Base-by-base conservation (phyloP, 1,139 yeast genomes). In the Yamadazyma mexicana region DNA sequence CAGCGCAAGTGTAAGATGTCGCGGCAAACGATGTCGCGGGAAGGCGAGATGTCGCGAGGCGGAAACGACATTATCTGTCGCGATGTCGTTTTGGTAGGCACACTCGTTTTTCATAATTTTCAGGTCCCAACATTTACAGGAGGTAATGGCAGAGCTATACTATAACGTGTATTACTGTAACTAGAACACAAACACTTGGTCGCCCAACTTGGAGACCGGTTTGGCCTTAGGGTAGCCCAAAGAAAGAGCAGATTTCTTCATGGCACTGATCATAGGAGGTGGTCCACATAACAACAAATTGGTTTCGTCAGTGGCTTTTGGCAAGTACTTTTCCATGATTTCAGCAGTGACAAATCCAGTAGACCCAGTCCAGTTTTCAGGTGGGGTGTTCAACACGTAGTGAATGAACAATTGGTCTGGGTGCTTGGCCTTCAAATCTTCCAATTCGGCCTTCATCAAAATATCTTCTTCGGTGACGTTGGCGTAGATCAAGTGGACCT, bases 271-370 rank as follows among this genome's bases (percentile, higher is more conserved):
- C 69, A 88, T 71, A 40, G 88, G 87, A 56, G 94, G 92, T 41
- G 96, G 95, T 52, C 96, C 98, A 73, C 98, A 88, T 51, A 87
- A 83, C 61, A 89, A 83, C 49, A 87, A 76, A 65, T 87, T 81
- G 61, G 83, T 71, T 54, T 80, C 73, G 49, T 69, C 80, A 48
- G 78, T 69, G 39, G 83, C 71, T 47, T 78, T 74, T 49, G 87
- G 79, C 54, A 84, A 72, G 64, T 81, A 64, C 48, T 64, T 62
- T 34, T 64, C 60, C 56, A 88, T 68, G 58, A 74, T 78, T 32
- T 85, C 94, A 61, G 84, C 81, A 54, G 85, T 73, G 57, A 88
- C 82, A 69, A 65, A 86, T 26, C 96, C 96, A 36, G 66, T 64
- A 31, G 67, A 53, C 8, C 78, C 76, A 40, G 60, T 58, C 81